Percentiles rank a stretch among this genome's conserved stretches.
phyloP scores from a whole-genome alignment of 192 early-diverging fungal genomes.

The Phlyctochytrium planicorne region DNA sequence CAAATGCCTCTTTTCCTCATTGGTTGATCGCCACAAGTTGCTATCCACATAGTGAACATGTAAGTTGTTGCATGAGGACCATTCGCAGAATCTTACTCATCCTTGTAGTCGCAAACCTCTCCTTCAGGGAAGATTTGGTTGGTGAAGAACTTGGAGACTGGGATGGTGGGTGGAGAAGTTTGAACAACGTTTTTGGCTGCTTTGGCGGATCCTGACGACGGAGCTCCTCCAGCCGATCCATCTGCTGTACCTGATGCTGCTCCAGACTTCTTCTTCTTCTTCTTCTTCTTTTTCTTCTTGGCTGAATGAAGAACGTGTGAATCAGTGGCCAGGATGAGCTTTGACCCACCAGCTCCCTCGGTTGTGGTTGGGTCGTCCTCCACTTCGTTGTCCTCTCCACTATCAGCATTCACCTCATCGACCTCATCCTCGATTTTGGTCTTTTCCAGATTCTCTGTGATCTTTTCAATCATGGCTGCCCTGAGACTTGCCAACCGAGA shows the following conservation, averaged over 20 bases:
- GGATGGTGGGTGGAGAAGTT: conserved; percentile 56
- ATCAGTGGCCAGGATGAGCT: neutral
- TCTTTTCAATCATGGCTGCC: neutral
- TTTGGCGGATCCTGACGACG: neutral
- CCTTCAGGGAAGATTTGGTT: conserved; percentile 78
- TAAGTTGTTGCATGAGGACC: neutral
- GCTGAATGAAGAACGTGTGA: neutral
- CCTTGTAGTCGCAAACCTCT: conserved; percentile 78
- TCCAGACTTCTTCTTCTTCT: conserved; percentile 56
- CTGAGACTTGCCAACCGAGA: neutral
- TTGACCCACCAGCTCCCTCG: neutral
- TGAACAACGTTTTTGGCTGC: conserved; percentile 26
- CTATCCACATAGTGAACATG: conserved; percentile 36
- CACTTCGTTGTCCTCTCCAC: neutral
- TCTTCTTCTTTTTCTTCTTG: conserved; percentile 46
- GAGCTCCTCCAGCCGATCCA: neutral
- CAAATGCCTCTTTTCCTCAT: conserved; percentile 85
- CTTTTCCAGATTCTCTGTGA: neutral
- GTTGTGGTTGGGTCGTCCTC: neutral
- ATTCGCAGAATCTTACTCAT: conserved; percentile 58
- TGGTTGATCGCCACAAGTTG: conserved; percentile 84
- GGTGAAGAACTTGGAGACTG: conserved; percentile 80
- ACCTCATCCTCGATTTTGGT: neutral
- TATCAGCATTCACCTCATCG: neutral
- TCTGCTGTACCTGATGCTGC: conserved; percentile 12